Evolutionary conservation across 2,329 filamentous ascomycete genomes (phyloP).

Genomic region (Sporothrix schenckii): DNA sequence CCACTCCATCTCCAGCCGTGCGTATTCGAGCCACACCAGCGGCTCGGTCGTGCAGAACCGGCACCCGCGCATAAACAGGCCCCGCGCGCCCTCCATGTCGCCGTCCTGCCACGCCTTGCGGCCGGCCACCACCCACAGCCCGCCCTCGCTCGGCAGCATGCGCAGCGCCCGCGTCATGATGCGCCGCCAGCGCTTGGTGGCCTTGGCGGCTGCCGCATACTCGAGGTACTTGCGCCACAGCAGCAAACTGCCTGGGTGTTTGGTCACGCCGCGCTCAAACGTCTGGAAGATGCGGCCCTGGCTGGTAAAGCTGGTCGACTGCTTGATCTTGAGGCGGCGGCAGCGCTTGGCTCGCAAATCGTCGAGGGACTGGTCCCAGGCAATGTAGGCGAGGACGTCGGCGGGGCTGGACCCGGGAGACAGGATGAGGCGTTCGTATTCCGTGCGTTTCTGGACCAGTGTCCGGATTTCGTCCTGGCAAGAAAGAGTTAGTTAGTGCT

Average conservation of each 20-base stretch:
- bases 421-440: conserved; percentile 90
- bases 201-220: conserved; percentile 71
- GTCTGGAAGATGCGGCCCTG: conserved; percentile 86
- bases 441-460: conserved; percentile 86
- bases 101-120: conserved; percentile 75
- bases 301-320: conserved; percentile 68
- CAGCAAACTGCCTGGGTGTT: conserved; percentile 77
- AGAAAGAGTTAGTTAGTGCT: not conserved
- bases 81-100: conserved; percentile 83
- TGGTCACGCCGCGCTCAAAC: conserved; percentile 80
- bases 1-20: conserved; percentile 90
- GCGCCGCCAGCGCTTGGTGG: conserved; percentile 66
- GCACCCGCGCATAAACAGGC: conserved; percentile 84
- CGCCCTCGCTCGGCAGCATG: conserved; percentile 80
- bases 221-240: conserved; percentile 91
- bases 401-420: conserved; percentile 73
- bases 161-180: conserved; percentile 71
- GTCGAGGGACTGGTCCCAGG: conserved; percentile 71
- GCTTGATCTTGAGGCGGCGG: conserved; percentile 75
- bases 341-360: conserved; percentile 79
- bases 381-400: conserved; percentile 84
- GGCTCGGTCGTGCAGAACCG: conserved; percentile 80
- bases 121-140: conserved; percentile 85
- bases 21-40: conserved; percentile 85
- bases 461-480: conserved; percentile 81